Conservation (phyloP, 202 grass and related monocot genomes). For the Panicum virgatum region DNA sequence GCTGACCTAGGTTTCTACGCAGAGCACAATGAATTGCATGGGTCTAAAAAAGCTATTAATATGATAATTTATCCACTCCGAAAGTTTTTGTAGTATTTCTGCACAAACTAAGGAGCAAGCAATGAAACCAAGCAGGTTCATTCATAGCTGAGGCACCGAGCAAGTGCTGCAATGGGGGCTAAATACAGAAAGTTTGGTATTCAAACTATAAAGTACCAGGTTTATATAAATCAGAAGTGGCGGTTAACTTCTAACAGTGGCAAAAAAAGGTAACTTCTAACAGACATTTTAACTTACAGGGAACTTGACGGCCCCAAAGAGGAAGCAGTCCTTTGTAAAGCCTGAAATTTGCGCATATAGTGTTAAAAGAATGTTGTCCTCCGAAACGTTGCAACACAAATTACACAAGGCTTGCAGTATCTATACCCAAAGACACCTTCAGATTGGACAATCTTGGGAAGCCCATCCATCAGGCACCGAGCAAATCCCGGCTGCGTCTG, state of each 20-base stretch:
- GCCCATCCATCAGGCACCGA: slow-evolving; percentile 59
- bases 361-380: slow-evolving; percentile 13
- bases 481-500: slow-evolving; percentile 79
- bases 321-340: slow-evolving; percentile 73
- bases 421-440: slow-evolving; percentile 83
- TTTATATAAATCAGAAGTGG: slow-evolving; percentile 1
- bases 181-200: not conserved
- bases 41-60: not conserved
- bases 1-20: not conserved
- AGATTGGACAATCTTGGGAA: slow-evolving; percentile 68
- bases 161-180: not conserved
- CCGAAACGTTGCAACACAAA: slow-evolving; percentile 13
- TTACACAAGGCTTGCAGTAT: slow-evolving; percentile 28
- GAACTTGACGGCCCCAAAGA: slow-evolving; percentile 73
- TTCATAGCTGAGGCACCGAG: not conserved
- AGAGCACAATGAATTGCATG: not conserved
- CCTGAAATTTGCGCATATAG: slow-evolving; percentile 42
- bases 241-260: not conserved
- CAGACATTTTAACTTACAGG: slow-evolving; percentile 46
- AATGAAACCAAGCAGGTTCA: not conserved
- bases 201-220: not conserved
- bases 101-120: not conserved
- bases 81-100: not conserved
- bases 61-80: not conserved
- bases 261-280: slow-evolving; percentile 1